Evolutionary conservation across 805 yeast genomes (phyloP).

Genomic region (Tetrapisispora namnaoensis): DNA sequence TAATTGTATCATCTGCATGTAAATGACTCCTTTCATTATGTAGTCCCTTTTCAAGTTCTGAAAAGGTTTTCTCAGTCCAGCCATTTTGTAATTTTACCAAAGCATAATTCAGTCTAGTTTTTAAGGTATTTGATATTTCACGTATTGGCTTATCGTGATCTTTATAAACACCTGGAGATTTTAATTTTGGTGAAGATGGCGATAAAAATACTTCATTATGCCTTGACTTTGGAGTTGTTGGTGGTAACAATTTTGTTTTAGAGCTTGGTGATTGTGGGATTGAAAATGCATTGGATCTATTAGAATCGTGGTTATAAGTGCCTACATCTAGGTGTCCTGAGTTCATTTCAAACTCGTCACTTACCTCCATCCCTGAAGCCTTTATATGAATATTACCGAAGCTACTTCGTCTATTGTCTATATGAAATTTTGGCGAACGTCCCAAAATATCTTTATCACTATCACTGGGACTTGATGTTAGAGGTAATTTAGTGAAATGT

Average conservation of each 20-base stretch:
- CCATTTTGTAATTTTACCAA: conserved; percentile 32
- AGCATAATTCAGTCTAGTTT: conserved; percentile 34
- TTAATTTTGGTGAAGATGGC: conserved; percentile 24
- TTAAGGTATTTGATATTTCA: conserved; percentile 32
- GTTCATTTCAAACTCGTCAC: conserved; percentile 2
- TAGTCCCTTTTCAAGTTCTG: conserved; percentile 19
- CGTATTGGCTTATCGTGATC: conserved; percentile 29
- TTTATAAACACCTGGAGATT: conserved; percentile 19
- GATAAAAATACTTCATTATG: conserved; percentile 25
- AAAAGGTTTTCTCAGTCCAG: conserved; percentile 24
- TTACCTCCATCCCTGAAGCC: conserved; percentile 4
- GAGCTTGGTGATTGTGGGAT: conserved; percentile 10
- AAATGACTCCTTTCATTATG: conserved; percentile 8
- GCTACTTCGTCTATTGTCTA: neutral
- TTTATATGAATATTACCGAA: neutral
- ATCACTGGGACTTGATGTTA: neutral
- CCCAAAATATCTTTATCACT: neutral
- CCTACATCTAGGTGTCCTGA: conserved; percentile 2
- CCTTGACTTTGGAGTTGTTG: conserved; percentile 28
- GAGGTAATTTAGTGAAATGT: neutral
- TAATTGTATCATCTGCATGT: conserved; percentile 1
- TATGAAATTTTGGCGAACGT: neutral
- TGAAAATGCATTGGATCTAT: conserved; percentile 4
- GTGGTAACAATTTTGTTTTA: conserved; percentile 20
- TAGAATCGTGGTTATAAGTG: neutral